phyloP scores from a whole-genome alignment of 2,329 filamentous ascomycete species.

The Colletotrichum trifolii region DNA sequence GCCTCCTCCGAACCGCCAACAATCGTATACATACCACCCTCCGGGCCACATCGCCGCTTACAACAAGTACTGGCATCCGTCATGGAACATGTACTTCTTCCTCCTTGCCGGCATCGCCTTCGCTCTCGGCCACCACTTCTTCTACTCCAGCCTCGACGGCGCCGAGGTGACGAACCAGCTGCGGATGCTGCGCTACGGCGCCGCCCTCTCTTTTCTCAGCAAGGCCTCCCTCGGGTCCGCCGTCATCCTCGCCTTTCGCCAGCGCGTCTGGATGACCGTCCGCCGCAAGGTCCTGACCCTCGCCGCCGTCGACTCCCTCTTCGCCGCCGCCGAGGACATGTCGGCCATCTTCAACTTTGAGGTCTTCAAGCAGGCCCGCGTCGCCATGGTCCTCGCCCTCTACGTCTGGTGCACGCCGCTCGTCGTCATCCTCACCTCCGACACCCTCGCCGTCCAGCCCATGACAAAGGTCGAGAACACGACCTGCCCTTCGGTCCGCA shows the following conservation, averaged over 20 bases:
- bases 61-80: constrained; percentile 48
- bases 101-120: constrained; percentile 46
- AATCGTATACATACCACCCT: constrained; percentile 26
- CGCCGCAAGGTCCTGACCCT: constrained; percentile 38
- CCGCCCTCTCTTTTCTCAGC: constrained; percentile 48
- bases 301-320: constrained; percentile 43
- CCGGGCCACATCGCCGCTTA: constrained; percentile 20
- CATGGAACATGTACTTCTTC: constrained; percentile 49
- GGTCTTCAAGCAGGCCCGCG: constrained; percentile 44
- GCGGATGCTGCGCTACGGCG: constrained; percentile 49
- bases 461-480: constrained; percentile 40
- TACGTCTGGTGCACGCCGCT: constrained; percentile 52
- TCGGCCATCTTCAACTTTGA: constrained; percentile 45
- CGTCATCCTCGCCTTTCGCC: constrained; percentile 43
- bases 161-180: constrained; percentile 46
- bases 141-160: constrained; percentile 46
- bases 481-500: constrained; percentile 44
- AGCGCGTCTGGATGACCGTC: constrained; percentile 40
- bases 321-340: constrained; percentile 47
- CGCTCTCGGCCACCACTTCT: constrained; percentile 49
- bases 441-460: constrained; percentile 47
- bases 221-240: constrained; percentile 50
- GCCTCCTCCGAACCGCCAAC: constrained; percentile 12
- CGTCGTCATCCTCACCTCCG: constrained; percentile 52
- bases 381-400: constrained; percentile 48